Base-by-base conservation (phyloP, 2,329 filamentous ascomycete genomes). In the Verticillium tricorpus region DNA sequence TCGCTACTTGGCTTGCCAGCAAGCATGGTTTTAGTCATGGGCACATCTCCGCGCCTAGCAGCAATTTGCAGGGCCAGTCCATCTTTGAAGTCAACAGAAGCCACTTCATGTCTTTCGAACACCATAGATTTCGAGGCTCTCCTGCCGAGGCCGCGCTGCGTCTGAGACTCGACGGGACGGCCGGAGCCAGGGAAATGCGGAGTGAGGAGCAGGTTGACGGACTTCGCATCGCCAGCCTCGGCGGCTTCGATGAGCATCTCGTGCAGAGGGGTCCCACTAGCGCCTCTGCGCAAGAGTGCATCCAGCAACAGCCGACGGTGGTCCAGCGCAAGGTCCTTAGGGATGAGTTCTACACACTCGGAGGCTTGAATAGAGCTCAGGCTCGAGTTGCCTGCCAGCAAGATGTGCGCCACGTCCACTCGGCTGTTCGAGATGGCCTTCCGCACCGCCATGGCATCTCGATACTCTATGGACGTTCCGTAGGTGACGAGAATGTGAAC, bases 381-480 rank as follows among this genome's bases (percentile, higher is more conserved):
- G 2, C 65, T 69, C 0, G 79, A 76, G n/a, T 69, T 73, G 6
- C 80, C 78, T 37, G 68, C 74, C 1, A 87, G 69, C 25, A 87
- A 71, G 2, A 81, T 74, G 25, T 76, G 73, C 0, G 82, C 77
- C 0, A 87, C 70, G 34, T 77, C 78, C 5, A 78, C 66, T 19
- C 83, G 78, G 0, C 80, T 78, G 19, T 72, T 75, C 0, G 76
- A 71, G 1, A 87, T 77, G 3, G 82, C 80, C 28, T 74, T 76
- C n/a, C 80, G 80, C 4, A 87, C 62, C 1, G 79, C 79, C 7
- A 75, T 71, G 0, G 79, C 83, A 57, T 83, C 78, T 45, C 84
- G 77, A 62, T 82, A 82, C 65, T 85, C 83, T 34, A 85, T 74
- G 0, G 84, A 84, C 0, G 82, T 82, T 8, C 83, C 82, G 60